phyloP scores from a whole-genome alignment of 345 rosid species.

The Gynandropsis gynandra region DNA sequence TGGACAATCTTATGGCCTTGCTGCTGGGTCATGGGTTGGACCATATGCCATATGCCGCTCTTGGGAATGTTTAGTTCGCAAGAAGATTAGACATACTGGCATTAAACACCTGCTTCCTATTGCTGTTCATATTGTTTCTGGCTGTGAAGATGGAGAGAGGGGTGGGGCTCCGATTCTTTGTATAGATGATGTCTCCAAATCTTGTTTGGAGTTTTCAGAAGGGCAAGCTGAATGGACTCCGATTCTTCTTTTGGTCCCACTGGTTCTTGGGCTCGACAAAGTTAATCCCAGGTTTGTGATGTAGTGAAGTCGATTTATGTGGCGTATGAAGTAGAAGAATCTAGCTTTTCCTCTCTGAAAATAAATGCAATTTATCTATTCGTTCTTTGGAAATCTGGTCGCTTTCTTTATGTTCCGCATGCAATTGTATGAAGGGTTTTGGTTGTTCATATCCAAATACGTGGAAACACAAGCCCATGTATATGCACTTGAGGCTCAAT shows the following conservation, averaged over 20 bases:
- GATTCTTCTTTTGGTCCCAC: conserved; percentile 77
- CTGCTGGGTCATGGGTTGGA: conserved; percentile 98
- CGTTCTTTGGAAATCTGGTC: conserved; percentile 51
- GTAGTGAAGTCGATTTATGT: conserved; percentile 71
- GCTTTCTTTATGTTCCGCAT: conserved; percentile 75
- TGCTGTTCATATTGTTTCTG: conserved; percentile 87
- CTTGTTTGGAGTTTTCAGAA: conserved; percentile 60
- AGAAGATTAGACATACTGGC: conserved; percentile 38
- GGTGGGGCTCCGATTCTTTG: conserved; percentile 95
- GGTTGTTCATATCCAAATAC: conserved; percentile 62
- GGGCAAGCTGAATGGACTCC: conserved; percentile 69
- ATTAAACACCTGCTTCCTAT: conserved; percentile 49
- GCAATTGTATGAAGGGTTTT: conserved; percentile 54
- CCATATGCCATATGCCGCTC: conserved; percentile 93
- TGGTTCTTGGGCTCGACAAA: conserved; percentile 91
- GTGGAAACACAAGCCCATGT: conserved; percentile 51
- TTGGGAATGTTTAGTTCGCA: conserved; percentile 64
- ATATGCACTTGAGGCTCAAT: conserved; percentile 75
- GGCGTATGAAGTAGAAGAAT: no score
- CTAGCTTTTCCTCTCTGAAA: no score
- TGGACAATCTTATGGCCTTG: conserved; percentile 78
- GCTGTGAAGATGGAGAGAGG: conserved; percentile 86
- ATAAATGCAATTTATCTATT: no score
- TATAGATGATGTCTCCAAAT: conserved; percentile 66
- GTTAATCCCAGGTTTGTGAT: conserved; percentile 72